These are phyloP conservation scores for Stemphylium lycopersici DNA, from an alignment of 2,329 filamentous ascomycete species.

Conservation along the genomic window DNA sequence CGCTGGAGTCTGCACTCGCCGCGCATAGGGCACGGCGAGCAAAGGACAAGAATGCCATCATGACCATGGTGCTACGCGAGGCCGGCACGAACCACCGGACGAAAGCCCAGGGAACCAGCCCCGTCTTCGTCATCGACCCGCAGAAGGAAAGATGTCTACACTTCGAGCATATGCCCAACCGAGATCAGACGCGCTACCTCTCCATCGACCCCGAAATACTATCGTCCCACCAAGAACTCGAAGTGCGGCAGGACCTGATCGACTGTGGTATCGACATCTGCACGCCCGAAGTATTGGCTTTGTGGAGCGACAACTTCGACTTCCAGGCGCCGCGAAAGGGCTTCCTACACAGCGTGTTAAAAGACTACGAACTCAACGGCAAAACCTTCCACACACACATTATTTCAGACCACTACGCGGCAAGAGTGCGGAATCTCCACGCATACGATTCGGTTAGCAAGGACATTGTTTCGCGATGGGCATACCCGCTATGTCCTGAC, in stretches of 20 bases:
- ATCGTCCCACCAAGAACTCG: conserved; percentile 74
- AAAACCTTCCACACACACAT: conserved; percentile 96
- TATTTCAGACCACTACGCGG: conserved; percentile 80
- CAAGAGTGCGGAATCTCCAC: conserved; percentile 82
- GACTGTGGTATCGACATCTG: conserved; percentile 97
- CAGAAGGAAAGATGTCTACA: conserved; percentile 82
- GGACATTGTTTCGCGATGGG: conserved; percentile 86
- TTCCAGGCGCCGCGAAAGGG: conserved; percentile 89
- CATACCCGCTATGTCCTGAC: conserved; percentile 87
- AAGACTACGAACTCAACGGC: conserved; percentile 95
- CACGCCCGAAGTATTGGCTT: conserved; percentile 89
- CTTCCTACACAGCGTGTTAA: conserved; percentile 89
- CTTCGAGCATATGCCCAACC: conserved; percentile 86
- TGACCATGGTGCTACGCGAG: conserved; percentile 91
- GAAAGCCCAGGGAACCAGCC: conserved; percentile 75
- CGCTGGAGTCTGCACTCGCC: conserved; percentile 78
- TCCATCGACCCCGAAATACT: conserved; percentile 82
- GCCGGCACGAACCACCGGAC: conserved; percentile 77
- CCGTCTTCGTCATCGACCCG: conserved; percentile 86
- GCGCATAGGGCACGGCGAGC: conserved; percentile 80
- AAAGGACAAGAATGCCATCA: conserved; percentile 91
- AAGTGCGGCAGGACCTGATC: conserved; percentile 84
- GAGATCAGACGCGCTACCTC: conserved; percentile 68
- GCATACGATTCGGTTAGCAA: conserved; percentile 88
- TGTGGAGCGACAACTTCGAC: conserved; percentile 98